Evolutionary conservation across 1,284 basidiomycete genomes (phyloP), one percentile per base, ranked within the genome.

Genomic region (Heliocybe sulcata): DNA sequence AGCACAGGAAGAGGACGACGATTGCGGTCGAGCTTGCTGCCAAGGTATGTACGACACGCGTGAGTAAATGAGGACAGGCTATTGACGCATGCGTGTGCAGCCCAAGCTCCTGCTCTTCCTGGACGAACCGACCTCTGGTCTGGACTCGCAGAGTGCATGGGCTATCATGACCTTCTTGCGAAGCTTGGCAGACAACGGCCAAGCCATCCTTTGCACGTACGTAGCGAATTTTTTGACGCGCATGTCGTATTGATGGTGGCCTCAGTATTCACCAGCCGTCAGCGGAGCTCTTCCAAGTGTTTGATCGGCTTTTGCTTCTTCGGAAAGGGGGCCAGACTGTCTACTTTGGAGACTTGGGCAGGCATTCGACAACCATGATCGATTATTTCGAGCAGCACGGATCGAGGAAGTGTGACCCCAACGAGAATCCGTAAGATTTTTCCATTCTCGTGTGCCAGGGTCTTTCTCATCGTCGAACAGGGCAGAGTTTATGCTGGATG

Each of bases 121-220:
- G 55, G 86, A 89, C 58, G 85, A 90, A 61, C 80, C 80, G 2
- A 87, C 83, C 0, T 35, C 35, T 12, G 89, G 90, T 51, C 71
- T 92, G 31, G 90, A 92, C 63, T 88, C 86, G 1, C 88, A 91
- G 64, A 84, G 81, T 35, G 88, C 90, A 0, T 91, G 85, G 84
- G 83, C 83, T 16, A 88, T 92, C 59, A 75, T 90, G 54, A 72
- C 79, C 0, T 83, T 92, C 60, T 73, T 92, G 52, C 77, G 83
- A 2, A 81, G 84, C 59, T 76, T 92, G n/a, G 85, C 90, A 6
- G 77, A 86, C 57, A 82, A 81, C 55, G 90, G 90, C 20, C 81
- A 82, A 67, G 78, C 79, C 3, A 81, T 83, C 53, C 67, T 85
- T 8, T 81, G 79, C 76, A 81, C 78, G 38, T 42, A 20, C 6